Evolutionary conservation across 805 yeast genomes (phyloP), one percentile per base, ranked within the genome.

Genomic region (Tetrapisispora pingtungensis): DNA sequence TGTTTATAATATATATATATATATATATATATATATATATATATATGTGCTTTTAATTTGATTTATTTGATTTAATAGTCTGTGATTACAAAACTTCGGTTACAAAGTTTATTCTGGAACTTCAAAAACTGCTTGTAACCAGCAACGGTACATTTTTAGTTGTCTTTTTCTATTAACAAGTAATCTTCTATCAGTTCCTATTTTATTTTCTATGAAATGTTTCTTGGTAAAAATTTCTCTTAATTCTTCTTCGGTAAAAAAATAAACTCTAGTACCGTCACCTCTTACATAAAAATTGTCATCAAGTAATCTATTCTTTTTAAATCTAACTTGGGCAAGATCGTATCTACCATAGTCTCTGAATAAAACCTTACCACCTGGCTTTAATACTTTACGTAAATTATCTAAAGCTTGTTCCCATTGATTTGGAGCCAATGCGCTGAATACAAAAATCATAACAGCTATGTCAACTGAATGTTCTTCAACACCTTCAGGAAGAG

Each of bases 291-390:
- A 93, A 59, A 93, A 93, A 64, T 93, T 89, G 45, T 90, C 97
- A 44, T 86, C 96, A 44, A 93, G 63, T 24, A 86, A 65, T 55
- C 97, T 75, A 40, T 85, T 83, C 61, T 84, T 84, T 65, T 93
- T 93, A 70, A 90, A 88, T 54, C 98, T 68, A 44, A 93, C 82
- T 61, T 93, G 98, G 0, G 98, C 96, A 64, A 93, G 70, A 65
- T 93, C 98, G 59, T 90, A 93, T 51, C 97, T 75, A 2, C 97
- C 97, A 59, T 93, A 93, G 62, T 93, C 98, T 59, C 98, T 72
- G 63, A 93, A 85, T 36, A 90, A 70, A 31, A 93, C 79, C 50
- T 77, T 75, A 14, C 97, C 97, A 26, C 97, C 97, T 2, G 97
- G 97, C 61, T 88, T 90, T 67, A 93, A 71, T 22, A 85, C 64